These are phyloP conservation scores for Sanghuangporus baumii DNA, from an alignment of 1,284 basidiomycete species.

Conservation along the genomic window DNA sequence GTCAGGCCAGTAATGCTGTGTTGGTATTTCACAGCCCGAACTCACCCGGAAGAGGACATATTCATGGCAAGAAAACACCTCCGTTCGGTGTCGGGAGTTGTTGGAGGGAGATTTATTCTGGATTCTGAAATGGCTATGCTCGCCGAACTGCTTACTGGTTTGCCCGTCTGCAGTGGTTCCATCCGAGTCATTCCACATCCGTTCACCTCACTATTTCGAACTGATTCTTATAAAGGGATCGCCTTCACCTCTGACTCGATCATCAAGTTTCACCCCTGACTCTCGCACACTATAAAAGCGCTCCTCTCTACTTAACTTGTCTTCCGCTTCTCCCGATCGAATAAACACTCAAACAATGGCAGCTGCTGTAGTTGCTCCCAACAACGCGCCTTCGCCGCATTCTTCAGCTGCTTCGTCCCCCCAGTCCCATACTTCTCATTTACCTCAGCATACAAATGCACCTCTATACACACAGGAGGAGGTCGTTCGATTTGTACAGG, in stretches of 20 bases:
- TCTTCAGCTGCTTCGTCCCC: neutral
- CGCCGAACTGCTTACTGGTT: neutral
- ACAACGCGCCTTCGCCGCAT: conserved; percentile 1
- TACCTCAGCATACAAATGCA: neutral
- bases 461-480: conserved; percentile 8
- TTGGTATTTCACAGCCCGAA: neutral
- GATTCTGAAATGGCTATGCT: neutral
- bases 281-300: neutral
- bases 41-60: neutral
- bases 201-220: neutral
- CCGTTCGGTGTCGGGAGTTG: neutral
- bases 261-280: neutral
- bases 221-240: neutral
- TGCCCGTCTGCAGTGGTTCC: neutral
- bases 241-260: neutral
- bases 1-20: neutral
- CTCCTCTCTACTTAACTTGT: neutral
- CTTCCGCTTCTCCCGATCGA: neutral
- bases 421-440: neutral
- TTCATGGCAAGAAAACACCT: neutral
- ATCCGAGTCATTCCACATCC: conserved; percentile 1
- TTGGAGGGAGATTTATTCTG: neutral
- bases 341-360: neutral
- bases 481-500: conserved; percentile 4
- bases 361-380: neutral